A percentile compares a stretch with the other conserved stretches of the same genome.
Evolutionary conservation across 2,329 filamentous ascomycete genomes (phyloP).

Genomic region (Colletotrichum musicola): DNA sequence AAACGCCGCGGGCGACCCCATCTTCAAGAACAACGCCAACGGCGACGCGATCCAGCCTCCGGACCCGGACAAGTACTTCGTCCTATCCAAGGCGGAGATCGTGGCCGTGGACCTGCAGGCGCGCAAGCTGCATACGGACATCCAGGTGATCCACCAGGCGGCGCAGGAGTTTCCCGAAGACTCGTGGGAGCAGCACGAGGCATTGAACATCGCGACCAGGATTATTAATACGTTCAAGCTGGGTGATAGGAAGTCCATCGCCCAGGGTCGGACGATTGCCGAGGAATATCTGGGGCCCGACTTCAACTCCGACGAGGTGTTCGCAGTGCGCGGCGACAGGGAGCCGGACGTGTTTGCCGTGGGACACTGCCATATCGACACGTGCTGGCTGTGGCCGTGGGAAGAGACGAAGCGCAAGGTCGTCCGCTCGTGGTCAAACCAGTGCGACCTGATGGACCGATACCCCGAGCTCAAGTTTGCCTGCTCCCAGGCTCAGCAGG

Average conservation of each 20-base stretch:
- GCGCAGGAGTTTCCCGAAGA: conserved; percentile 74
- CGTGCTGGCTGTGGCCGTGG: conserved; percentile 79
- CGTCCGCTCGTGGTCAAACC: conserved; percentile 77
- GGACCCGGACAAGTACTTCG: conserved; percentile 68
- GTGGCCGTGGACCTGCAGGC: conserved; percentile 73
- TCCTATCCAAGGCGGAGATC: conserved; percentile 69
- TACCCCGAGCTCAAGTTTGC: conserved; percentile 77
- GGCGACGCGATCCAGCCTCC: conserved; percentile 76
- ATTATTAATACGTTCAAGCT: conserved; percentile 76
- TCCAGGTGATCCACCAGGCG: conserved; percentile 75
- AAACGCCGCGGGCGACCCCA: conserved; percentile 41
- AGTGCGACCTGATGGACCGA: conserved; percentile 76
- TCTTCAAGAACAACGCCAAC: conserved; percentile 52
- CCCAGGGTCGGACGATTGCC: conserved; percentile 69
- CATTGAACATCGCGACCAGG: conserved; percentile 70
- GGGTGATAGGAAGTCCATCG: conserved; percentile 68
- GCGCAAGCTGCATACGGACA: conserved; percentile 72
- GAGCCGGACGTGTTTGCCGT: conserved; percentile 71
- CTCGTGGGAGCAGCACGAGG: conserved; percentile 73
- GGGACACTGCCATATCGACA: conserved; percentile 78
- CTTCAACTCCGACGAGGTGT: conserved; percentile 71
- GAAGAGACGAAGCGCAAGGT: conserved; percentile 78
- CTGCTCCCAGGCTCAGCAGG: conserved; percentile 71
- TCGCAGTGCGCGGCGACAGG: conserved; percentile 60
- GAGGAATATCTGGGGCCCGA: conserved; percentile 70